Conservation (phyloP, 2,329 filamentous ascomycete species). For the Didymella pinodella region DNA sequence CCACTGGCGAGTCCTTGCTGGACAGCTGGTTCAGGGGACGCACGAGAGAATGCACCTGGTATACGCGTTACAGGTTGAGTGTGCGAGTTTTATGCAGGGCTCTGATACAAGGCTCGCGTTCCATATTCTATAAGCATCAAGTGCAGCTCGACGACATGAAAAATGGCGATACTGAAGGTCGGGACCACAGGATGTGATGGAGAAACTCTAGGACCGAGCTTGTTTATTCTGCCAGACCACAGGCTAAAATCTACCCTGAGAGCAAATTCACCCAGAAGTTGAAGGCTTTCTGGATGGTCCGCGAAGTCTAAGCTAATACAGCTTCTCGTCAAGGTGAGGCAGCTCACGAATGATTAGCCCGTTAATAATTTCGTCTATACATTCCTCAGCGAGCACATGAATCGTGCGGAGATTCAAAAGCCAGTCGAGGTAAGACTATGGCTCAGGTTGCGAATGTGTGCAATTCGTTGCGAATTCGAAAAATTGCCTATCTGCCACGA, state of each 20-base stretch:
- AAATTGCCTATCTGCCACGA: too few species aligned
- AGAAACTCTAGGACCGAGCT: not conserved
- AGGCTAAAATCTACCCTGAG: too few species aligned
- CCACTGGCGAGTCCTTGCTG: not conserved
- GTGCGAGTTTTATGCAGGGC: not conserved
- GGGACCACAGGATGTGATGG: not conserved
- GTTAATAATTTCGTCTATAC: too few species aligned
- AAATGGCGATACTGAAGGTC: not conserved
- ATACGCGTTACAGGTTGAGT: not conserved
- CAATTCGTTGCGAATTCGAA: too few species aligned
- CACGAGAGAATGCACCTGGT: not conserved
- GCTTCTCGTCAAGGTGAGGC: not conserved
- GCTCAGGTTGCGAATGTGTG: too few species aligned
- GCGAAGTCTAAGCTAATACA: not conserved
- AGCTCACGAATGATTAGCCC: too few species aligned
- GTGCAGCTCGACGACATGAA: not conserved
- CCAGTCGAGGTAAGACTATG: too few species aligned
- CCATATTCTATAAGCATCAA: not conserved
- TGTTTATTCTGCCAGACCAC: not conserved
- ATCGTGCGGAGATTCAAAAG: too few species aligned
- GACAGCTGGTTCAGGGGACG: not conserved
- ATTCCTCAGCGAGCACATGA: too few species aligned
- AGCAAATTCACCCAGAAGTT: not conserved
- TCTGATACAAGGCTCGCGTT: not conserved
- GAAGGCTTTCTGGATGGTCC: not conserved